These are phyloP conservation scores for Skeletonema costatum DNA, from an alignment of 108 stramenopile species.

Conservation along the genomic window DNA sequence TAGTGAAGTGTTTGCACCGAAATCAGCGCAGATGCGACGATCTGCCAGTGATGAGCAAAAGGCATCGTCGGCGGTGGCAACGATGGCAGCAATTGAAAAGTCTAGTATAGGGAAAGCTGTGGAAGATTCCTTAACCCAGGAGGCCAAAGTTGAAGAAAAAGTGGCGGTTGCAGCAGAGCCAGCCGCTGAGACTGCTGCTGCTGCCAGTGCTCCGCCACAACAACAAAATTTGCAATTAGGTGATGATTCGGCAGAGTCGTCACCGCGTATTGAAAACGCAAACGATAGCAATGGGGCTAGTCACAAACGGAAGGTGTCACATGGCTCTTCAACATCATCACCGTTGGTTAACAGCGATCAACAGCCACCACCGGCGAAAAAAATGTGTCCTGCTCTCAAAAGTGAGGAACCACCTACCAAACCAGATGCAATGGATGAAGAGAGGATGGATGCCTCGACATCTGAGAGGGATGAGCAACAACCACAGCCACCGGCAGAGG, in stretches of 20 bases:
- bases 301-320: not conserved
- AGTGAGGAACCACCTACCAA: not conserved
- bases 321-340: not conserved
- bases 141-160: not conserved
- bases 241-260: not conserved
- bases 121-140: constrained; percentile 1
- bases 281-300: not conserved
- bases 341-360: not conserved
- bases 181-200: not conserved
- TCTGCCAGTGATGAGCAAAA: not conserved
- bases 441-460: not conserved
- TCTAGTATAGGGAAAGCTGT: not conserved
- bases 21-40: not conserved
- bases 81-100: not conserved
- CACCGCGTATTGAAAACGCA: not conserved
- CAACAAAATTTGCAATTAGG: not conserved
- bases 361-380: not conserved
- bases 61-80: not conserved
- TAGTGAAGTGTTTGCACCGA: not conserved
- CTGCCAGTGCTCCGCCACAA: not conserved
- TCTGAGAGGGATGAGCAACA: not conserved
- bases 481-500: not conserved
- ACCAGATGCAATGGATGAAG: not conserved
- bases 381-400: not conserved
- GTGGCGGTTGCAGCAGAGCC: not conserved